These are phyloP conservation scores for Adansonia digitata DNA, from an alignment of 345 rosid species.

Conservation along the genomic window DNA sequence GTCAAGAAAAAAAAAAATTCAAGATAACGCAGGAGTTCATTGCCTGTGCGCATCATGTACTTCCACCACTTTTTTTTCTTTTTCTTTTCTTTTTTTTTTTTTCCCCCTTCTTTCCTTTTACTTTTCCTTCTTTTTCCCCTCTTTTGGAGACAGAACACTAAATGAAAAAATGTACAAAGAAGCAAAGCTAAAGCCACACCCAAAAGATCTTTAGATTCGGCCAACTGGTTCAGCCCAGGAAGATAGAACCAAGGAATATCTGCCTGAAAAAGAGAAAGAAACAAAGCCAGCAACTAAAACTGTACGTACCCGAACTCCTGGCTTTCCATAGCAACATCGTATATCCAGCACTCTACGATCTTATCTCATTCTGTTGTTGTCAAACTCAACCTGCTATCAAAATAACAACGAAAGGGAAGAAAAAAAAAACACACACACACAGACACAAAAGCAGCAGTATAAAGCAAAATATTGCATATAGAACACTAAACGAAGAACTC, in stretches of 20 bases:
- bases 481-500: background rate
- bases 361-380: conserved; percentile 26
- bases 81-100: too few relatives aligned
- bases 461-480: conserved; percentile 18
- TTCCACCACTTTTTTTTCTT: too few relatives aligned
- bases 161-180: background rate
- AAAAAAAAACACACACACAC: too few relatives aligned
- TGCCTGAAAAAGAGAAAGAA: background rate
- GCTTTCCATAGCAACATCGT: background rate
- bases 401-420: background rate
- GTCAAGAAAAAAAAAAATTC: background rate
- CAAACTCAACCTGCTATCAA: conserved; percentile 35
- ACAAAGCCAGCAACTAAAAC: background rate
- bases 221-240: background rate
- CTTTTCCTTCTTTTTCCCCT: background rate
- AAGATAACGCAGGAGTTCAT: background rate
- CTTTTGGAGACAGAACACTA: background rate
- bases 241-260: background rate
- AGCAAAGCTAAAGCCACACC: background rate
- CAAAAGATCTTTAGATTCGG: background rate
- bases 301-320: background rate
- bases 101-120: too few relatives aligned
- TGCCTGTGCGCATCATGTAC: background rate
- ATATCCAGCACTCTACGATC: background rate
- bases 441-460: conserved; percentile 24